phyloP scores from a whole-genome alignment of 73 alveolate species.

The Paramecium pentaurelia region DNA sequence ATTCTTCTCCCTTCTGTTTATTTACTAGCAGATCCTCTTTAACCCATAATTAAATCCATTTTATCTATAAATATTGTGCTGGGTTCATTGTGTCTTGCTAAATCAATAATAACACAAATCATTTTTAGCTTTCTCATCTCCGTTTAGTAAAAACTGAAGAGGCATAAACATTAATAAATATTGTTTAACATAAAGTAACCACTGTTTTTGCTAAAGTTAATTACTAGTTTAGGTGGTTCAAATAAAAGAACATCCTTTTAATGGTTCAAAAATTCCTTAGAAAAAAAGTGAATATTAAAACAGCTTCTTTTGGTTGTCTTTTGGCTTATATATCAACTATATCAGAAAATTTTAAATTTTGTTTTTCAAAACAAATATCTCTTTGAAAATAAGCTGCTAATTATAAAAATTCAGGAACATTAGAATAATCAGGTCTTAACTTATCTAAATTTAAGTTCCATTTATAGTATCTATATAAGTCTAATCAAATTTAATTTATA shows the following conservation, averaged over 20 bases:
- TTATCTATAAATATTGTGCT: constrained; percentile 98
- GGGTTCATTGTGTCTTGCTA: constrained; percentile 98
- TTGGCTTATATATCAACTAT: constrained; percentile 87
- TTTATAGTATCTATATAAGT: no score
- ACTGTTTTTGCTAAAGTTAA: constrained; percentile 98
- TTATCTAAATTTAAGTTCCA: no score
- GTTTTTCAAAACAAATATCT: constrained; percentile 94
- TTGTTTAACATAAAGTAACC: constrained; percentile 97
- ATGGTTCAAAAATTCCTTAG: constrained; percentile 96
- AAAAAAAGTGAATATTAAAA: constrained; percentile 94
- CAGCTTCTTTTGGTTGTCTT: constrained; percentile 92
- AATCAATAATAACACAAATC: constrained; percentile 94
- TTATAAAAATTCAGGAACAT: constrained; percentile 87
- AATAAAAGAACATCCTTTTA: constrained; percentile 97
- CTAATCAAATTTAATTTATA: no score
- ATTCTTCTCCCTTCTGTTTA: constrained; percentile 99
- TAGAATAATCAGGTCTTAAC: constrained; percentile 83
- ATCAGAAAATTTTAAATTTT: constrained; percentile 91
- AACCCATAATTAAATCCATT: constrained; percentile 95
- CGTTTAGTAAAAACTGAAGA: constrained; percentile 97
- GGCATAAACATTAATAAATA: constrained; percentile 97
- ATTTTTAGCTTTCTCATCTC: constrained; percentile 99
- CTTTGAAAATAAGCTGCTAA: constrained; percentile 86
- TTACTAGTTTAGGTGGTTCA: constrained; percentile 99
- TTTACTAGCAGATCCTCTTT: constrained; percentile 83